Conservation (phyloP, 768 basidiomycete genomes). For the Cyclocybe aegerita region DNA sequence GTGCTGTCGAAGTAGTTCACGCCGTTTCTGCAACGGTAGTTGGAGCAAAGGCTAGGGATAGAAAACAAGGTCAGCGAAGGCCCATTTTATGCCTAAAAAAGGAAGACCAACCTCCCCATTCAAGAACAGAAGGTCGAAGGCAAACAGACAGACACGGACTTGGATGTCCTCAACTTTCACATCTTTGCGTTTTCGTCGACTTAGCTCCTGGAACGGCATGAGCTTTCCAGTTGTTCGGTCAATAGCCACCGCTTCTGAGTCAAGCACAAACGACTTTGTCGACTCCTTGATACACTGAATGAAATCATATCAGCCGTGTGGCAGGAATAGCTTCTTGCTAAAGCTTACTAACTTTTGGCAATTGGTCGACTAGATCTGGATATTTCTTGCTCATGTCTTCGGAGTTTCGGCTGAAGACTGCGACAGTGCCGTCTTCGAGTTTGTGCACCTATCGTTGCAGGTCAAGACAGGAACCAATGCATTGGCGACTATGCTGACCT, state of each 20-base stretch:
- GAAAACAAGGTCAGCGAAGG: background rate
- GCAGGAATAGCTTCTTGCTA: background rate
- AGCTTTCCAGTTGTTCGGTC: conserved; percentile 81
- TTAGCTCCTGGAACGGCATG: conserved; percentile 98
- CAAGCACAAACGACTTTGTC: conserved; percentile 90
- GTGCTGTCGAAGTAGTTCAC: conserved; percentile 73
- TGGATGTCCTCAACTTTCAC: conserved; percentile 98
- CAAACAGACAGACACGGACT: conserved; percentile 94
- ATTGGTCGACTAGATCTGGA: conserved; percentile 94
- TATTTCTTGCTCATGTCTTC: conserved; percentile 99
- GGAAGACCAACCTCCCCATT: conserved; percentile 83
- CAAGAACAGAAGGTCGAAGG: conserved; percentile 93
- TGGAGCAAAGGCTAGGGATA: conserved; percentile 84
- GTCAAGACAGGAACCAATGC: background rate
- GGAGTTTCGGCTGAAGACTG: conserved; percentile 96
- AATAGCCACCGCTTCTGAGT: conserved; percentile 96
- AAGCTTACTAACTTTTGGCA: conserved; percentile 63
- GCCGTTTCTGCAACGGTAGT: conserved; percentile 70
- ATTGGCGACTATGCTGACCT: conserved; percentile 45
- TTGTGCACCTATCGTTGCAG: conserved; percentile 67
- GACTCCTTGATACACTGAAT: conserved; percentile 79
- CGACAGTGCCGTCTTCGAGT: conserved; percentile 76
- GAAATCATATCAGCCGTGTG: background rate
- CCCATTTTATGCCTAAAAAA: background rate
- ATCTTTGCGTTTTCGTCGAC: conserved; percentile 93